Conservation (phyloP, 352 stramenopile genomes). For the Elongisporangium senticosum region DNA sequence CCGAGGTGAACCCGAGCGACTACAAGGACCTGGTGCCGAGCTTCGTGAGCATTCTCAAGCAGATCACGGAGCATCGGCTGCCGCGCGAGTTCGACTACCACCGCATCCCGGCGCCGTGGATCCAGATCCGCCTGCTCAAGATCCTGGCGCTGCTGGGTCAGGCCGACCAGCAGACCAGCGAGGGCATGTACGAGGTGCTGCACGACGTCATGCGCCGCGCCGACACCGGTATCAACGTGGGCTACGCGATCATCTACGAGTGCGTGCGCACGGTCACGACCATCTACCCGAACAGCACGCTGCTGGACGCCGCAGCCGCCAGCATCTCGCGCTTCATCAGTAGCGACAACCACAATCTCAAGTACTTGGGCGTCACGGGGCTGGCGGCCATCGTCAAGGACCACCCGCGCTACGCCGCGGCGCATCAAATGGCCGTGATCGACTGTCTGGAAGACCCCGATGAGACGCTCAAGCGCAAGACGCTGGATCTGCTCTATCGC, state of each 20-base stretch:
- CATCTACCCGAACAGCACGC: constrained; percentile 98
- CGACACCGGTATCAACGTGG: constrained; percentile 99
- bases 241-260: constrained; percentile 99
- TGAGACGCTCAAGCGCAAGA: constrained; percentile 99
- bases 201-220: constrained; percentile 97
- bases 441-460: constrained; percentile 99
- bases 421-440: constrained; percentile 99
- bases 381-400: constrained; percentile 98
- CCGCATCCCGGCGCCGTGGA: constrained; percentile 98
- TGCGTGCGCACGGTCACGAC: constrained; percentile 97
- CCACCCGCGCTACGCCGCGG: constrained; percentile 93
- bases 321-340: constrained; percentile 95
- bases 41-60: constrained; percentile 99
- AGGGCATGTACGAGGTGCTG: constrained; percentile 99
- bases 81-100: constrained; percentile 99
- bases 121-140: constrained; percentile 97
- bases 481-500: constrained; percentile 92
- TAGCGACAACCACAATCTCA: constrained; percentile 96
- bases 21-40: constrained; percentile 99
- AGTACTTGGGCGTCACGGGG: constrained; percentile 99
- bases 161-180: constrained; percentile 89
- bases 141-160: constrained; percentile 96
- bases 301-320: constrained; percentile 93
- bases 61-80: constrained; percentile 99
- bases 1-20: constrained; percentile 81